Percentiles rank a stretch among this genome's conserved stretches.
Evolutionary conservation across 208 protist species (phyloP).

Genomic region (Tritrichomonas musculus): DNA sequence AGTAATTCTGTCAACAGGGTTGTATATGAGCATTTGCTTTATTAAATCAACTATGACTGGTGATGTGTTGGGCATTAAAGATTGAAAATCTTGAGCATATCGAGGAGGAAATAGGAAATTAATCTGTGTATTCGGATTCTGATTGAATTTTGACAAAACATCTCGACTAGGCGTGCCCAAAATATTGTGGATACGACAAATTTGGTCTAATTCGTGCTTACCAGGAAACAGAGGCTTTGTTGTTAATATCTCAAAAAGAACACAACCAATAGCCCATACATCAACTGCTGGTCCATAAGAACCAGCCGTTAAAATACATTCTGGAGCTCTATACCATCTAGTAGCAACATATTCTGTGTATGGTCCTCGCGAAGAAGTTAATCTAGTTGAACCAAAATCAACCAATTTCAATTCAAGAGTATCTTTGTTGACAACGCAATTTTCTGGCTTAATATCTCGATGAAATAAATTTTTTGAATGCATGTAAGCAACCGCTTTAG

Average conservation of each 20-base stretch:
- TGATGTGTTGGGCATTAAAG: background rate
- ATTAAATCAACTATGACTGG: background rate
- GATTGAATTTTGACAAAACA: background rate
- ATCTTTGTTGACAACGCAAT: conserved; percentile 73
- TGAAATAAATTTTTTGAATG: conserved; percentile 72
- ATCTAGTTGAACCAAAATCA: conserved; percentile 78
- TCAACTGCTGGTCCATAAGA: conserved; percentile 13
- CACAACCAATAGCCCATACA: conserved; percentile 9
- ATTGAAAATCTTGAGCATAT: background rate
- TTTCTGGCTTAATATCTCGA: conserved; percentile 82
- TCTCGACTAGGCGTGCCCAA: background rate
- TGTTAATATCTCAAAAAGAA: background rate
- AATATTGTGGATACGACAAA: background rate
- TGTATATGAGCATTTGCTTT: background rate
- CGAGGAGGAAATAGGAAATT: background rate
- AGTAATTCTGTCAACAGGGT: conserved; percentile 4
- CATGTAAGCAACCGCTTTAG: background rate
- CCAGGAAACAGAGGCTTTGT: conserved; percentile 13
- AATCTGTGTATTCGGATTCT: conserved; percentile 32
- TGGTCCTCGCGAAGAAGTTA: conserved; percentile 60
- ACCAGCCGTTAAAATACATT: conserved; percentile 60
- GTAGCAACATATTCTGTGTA: conserved; percentile 79
- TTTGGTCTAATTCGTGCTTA: background rate
- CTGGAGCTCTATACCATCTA: conserved; percentile 72
- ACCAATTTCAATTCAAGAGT: conserved; percentile 74